Base-by-base conservation (phyloP, 192 early-diverging fungal genomes). In the Dissophora globulifera region DNA sequence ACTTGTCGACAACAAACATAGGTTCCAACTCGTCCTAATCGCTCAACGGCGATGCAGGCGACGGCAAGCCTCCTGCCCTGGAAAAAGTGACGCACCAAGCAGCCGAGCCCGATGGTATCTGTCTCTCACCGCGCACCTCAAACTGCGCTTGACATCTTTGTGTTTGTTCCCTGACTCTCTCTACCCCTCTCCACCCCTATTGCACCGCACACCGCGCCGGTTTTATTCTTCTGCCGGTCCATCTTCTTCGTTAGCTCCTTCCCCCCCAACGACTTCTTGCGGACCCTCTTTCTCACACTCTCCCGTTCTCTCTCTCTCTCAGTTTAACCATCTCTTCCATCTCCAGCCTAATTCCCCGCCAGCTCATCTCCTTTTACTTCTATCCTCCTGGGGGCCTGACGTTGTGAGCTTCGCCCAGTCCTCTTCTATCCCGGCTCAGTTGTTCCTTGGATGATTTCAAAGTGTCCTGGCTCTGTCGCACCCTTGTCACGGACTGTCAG, bases 331-430 rank as follows among this genome's bases (percentile, higher is more conserved):
- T 48, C 17, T 6, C 40, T 43, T 58, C 19, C 55, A 10, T 13
- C 8, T 26, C 55, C 12, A 22, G 12, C 15, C 40, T 22, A 22
- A 42, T 45, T 2, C 35, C n/a, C n/a, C n/a, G n/a, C n/a, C n/a
- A n/a, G 19, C 38, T 8, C 7, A 13, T 58, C 26, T 29, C 19
- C 15, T 45, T 40, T 25, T 20, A 3, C 29, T 58, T 26, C 47
- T 19, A 22, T 48, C 46, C 38, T 40, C 13, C 38, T 40, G 8
- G 38, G 38, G n/a, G n/a, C n/a, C n/a, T n/a, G n/a, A n/a, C n/a
- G n/a, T n/a, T n/a, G n/a, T n/a, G n/a, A n/a, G 47, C 49, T 62
- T 32, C 33, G 32, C 26, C 47, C n/a, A 38, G 35, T 38, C 35
- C 35, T 38, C 13, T 38, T 38, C 35, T 38, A 38, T 13, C n/a